phyloP scores from a whole-genome alignment of 2,329 filamentous ascomycete genomes.

The Monilinia aucupariae region DNA sequence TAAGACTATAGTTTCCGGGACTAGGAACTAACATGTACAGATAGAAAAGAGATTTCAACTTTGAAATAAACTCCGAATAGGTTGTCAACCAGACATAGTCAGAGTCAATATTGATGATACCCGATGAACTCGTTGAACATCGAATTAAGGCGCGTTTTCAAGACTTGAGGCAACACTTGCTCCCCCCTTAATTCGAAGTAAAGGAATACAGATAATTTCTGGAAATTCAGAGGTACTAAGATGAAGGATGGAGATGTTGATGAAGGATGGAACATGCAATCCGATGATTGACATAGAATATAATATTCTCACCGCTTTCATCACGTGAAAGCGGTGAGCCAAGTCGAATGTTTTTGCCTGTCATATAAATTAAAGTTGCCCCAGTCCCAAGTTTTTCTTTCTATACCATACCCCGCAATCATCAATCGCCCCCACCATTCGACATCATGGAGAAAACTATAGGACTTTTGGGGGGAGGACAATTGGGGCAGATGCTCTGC shows the following conservation, averaged over 20 bases:
- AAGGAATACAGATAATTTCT: neutral
- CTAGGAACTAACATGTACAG: no score
- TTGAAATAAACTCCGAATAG: no score
- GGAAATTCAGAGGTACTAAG: neutral
- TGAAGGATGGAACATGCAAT: neutral
- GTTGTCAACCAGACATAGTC: no score
- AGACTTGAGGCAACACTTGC: no score
- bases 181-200: no score
- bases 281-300: neutral
- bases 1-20: no score
- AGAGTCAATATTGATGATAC: no score
- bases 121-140: no score
- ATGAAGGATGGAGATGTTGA: neutral
- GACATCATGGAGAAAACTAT: conserved; percentile 30
- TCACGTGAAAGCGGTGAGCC: neutral
- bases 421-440: conserved; percentile 5
- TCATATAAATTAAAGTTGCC: neutral
- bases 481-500: conserved; percentile 88
- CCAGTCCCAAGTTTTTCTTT: conserved; percentile 8
- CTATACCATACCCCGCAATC: conserved; percentile 3
- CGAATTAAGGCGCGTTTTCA: no score
- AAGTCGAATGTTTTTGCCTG: neutral
- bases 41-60: no score
- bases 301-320: neutral
- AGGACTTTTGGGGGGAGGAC: conserved; percentile 57